Conservation (phyloP, 345 rosid genomes). For the Gossypium sturtianum region DNA sequence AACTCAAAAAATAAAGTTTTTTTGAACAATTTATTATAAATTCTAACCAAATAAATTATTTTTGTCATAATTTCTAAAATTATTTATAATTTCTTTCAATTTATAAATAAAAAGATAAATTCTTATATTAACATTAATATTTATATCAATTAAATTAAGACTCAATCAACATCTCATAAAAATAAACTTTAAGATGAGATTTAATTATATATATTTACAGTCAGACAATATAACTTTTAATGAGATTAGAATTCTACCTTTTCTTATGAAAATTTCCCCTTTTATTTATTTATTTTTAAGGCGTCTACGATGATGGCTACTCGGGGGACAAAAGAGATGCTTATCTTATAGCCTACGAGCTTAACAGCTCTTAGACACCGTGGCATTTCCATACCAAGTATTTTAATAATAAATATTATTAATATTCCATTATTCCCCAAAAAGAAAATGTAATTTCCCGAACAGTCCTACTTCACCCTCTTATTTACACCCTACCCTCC, state of each 20-base stretch:
- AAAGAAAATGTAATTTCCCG: neutral
- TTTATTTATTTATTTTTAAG: neutral
- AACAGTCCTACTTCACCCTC: neutral
- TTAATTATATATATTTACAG: too few species aligned
- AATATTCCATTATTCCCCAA: neutral
- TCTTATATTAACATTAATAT: too few species aligned
- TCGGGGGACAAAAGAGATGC: conserved; percentile 33
- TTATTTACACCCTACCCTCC: neutral
- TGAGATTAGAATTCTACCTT: too few species aligned
- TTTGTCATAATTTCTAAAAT: too few species aligned
- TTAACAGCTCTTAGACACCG: conserved; percentile 23
- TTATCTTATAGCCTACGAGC: conserved; percentile 20
- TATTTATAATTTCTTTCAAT: rapidly evolving
- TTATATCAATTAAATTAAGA: neutral
- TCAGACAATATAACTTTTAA: too few species aligned
- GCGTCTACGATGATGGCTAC: conserved; percentile 18
- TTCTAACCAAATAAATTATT: too few species aligned
- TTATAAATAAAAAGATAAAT: too few species aligned
- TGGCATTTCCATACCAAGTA: conserved; percentile 20
- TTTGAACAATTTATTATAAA: too few species aligned
- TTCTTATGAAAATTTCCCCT: neutral
- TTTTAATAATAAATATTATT: neutral
- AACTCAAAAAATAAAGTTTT: too few species aligned
- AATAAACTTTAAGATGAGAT: too few species aligned
- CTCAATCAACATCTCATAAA: rapidly evolving